A percentile compares a stretch with the other conserved stretches of the same genome.
phyloP scores from a whole-genome alignment of 768 basidiomycete genomes.

The Hygrocybe coccinea region DNA sequence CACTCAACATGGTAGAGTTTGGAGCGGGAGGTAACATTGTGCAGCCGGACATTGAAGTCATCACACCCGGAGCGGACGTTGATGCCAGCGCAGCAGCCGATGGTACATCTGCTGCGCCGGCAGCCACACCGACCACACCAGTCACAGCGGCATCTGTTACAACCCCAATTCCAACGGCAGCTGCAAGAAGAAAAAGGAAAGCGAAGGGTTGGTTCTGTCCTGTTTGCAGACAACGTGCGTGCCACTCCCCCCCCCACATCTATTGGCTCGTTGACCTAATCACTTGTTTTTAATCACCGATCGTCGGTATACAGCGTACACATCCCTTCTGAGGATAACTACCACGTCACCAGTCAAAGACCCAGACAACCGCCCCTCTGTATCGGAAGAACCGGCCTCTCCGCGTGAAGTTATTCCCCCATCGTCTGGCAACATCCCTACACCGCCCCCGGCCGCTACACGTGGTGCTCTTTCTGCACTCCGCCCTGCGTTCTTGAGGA shows the following conservation, averaged over 20 bases:
- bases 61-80: constrained; percentile 21
- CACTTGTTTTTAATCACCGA: not conserved
- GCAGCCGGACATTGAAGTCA: constrained; percentile 45
- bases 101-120: constrained; percentile 26
- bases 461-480: constrained; percentile 23
- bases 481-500: constrained; percentile 31
- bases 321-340: constrained; percentile 79
- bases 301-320: constrained; percentile 71
- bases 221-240: constrained; percentile 89
- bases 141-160: constrained; percentile 20
- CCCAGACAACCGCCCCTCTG: constrained; percentile 18
- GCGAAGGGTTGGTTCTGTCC: constrained; percentile 98
- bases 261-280: constrained; percentile 4
- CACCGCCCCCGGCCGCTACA: constrained; percentile 10
- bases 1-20: constrained; percentile 95
- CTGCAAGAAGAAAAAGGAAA: constrained; percentile 71
- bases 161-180: constrained; percentile 10
- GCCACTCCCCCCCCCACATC: constrained; percentile 3
- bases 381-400: constrained; percentile 14
- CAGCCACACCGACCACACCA: constrained; percentile 20
- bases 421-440: not conserved
- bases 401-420: not conserved
- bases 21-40: constrained; percentile 85
- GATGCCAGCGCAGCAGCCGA: constrained; percentile 22
- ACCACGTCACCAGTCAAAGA: constrained; percentile 48